phyloP scores from a whole-genome alignment of 2,329 filamentous ascomycete genomes.

The Coccinonectria pachysandricola region DNA sequence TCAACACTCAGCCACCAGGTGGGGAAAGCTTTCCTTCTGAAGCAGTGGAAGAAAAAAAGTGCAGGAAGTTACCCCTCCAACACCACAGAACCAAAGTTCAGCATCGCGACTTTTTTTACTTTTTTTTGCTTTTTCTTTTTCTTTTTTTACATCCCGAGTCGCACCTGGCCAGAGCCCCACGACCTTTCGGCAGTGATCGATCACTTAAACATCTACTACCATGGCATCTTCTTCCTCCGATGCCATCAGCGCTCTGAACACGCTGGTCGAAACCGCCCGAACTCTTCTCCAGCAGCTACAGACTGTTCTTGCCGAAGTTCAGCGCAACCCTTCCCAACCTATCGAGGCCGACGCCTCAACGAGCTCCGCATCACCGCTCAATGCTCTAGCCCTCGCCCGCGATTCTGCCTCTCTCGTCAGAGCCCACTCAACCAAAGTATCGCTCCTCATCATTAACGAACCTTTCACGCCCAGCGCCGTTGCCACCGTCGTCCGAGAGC shows the following conservation, averaged over 20 bases:
- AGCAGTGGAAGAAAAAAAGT: constrained; percentile 5
- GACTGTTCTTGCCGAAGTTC: constrained; percentile 29
- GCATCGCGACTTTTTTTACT: constrained; percentile 2
- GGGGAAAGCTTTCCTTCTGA: constrained; percentile 5
- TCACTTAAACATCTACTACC: too few relatives aligned
- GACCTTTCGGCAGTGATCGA: too few relatives aligned
- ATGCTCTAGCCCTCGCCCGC: constrained; percentile 58
- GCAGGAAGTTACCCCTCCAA: constrained; percentile 19
- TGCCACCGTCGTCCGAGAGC: constrained; percentile 56
- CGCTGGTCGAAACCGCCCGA: constrained; percentile 27
- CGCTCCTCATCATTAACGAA: constrained; percentile 73
- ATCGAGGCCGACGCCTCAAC: constrained; percentile 8
- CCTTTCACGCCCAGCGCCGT: constrained; percentile 78
- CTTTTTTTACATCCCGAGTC: too few relatives aligned
- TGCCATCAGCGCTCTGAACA: constrained; percentile 21
- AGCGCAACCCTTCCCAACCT: constrained; percentile 18
- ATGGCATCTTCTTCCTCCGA: constrained; percentile 18
- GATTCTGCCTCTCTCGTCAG: constrained; percentile 64
- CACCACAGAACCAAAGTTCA: constrained; percentile 7
- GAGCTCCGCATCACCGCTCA: constrained; percentile 21
- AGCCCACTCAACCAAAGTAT: constrained; percentile 79
- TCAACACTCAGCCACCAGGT: constrained; percentile 16
- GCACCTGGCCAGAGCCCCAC: too few relatives aligned
- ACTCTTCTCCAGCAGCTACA: constrained; percentile 33
- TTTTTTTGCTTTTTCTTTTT: neutral